A percentile compares a stretch with the other conserved stretches of the same genome.
Evolutionary conservation across 768 basidiomycete species (phyloP).

Genomic region (Naganishia friedmannii): DNA sequence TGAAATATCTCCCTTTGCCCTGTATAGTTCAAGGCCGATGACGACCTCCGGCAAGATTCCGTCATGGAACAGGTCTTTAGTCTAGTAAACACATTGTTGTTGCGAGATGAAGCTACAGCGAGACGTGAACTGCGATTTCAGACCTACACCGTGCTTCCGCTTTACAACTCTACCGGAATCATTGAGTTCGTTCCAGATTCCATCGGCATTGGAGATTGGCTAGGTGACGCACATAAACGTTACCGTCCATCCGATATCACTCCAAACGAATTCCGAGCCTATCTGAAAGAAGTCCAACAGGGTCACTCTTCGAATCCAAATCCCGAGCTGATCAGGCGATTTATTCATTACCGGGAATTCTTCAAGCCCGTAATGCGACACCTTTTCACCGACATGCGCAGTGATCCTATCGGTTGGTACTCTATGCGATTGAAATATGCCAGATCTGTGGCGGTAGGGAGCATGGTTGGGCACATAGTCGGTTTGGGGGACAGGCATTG

Average conservation of each 20-base stretch:
- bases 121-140: constrained; percentile 70
- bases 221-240: constrained; percentile 64
- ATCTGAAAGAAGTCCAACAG: constrained; percentile 50
- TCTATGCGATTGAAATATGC: constrained; percentile 79
- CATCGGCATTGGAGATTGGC: constrained; percentile 62
- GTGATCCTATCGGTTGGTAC: constrained; percentile 89
- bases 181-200: constrained; percentile 89
- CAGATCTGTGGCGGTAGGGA: constrained; percentile 92
- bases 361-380: constrained; percentile 88
- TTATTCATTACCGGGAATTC: constrained; percentile 53
- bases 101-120: constrained; percentile 69
- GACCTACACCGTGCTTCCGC: constrained; percentile 83
- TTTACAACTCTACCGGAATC: constrained; percentile 74
- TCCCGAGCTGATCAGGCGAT: constrained; percentile 42
- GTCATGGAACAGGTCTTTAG: constrained; percentile 98
- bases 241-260: constrained; percentile 65
- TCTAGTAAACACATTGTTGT: constrained; percentile 75
- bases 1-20: neutral
- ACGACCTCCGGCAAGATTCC: constrained; percentile 93
- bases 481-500: constrained; percentile 97
- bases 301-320: constrained; percentile 33
- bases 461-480: constrained; percentile 94
- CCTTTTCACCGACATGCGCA: constrained; percentile 71
- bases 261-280: constrained; percentile 45
- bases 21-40: constrained; percentile 80